Evolutionary conservation across 805 yeast species (phyloP).

Genomic region (Cyberlindnera euphorbiiphila): DNA sequence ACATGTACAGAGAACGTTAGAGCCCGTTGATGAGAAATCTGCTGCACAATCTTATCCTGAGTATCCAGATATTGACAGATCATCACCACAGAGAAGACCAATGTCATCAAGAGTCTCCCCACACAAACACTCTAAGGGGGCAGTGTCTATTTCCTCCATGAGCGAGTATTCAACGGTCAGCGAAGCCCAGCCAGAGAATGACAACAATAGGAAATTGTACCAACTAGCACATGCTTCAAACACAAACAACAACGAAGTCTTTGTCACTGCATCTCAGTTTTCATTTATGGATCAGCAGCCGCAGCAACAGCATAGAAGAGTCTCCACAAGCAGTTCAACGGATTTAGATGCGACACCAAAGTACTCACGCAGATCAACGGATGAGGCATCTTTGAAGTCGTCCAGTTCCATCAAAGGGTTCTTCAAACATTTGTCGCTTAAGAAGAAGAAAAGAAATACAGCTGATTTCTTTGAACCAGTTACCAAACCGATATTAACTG

Average conservation of each 20-base stretch:
- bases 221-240: slow-evolving; percentile 16
- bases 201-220: slow-evolving; percentile 15
- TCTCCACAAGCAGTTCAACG: slow-evolving; percentile 3
- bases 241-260: slow-evolving; percentile 31
- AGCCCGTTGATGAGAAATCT: slow-evolving; percentile 11
- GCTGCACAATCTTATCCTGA: slow-evolving; percentile 1
- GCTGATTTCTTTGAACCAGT: slow-evolving; percentile 18
- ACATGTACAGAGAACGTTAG: slow-evolving; percentile 4
- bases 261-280: slow-evolving; percentile 38
- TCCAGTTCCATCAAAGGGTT: slow-evolving; percentile 24
- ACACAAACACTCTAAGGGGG: slow-evolving; percentile 10
- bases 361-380: slow-evolving; percentile 6
- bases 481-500: slow-evolving; percentile 9
- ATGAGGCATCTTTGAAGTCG: slow-evolving; percentile 14
- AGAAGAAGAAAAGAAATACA: slow-evolving; percentile 11
- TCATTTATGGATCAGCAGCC: slow-evolving; percentile 22
- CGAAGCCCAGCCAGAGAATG: slow-evolving; percentile 7
- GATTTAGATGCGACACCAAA: slow-evolving; percentile 12
- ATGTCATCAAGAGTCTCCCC: slow-evolving; percentile 8
- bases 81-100: slow-evolving; percentile 5
- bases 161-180: slow-evolving; percentile 24
- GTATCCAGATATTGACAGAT: background rate
- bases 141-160: slow-evolving; percentile 24
- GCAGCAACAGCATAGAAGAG: too few relatives aligned
- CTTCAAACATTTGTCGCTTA: slow-evolving; percentile 23